phyloP scores from a whole-genome alignment of 2,329 filamentous ascomycete species.

The Macrophomina phaseolina region DNA sequence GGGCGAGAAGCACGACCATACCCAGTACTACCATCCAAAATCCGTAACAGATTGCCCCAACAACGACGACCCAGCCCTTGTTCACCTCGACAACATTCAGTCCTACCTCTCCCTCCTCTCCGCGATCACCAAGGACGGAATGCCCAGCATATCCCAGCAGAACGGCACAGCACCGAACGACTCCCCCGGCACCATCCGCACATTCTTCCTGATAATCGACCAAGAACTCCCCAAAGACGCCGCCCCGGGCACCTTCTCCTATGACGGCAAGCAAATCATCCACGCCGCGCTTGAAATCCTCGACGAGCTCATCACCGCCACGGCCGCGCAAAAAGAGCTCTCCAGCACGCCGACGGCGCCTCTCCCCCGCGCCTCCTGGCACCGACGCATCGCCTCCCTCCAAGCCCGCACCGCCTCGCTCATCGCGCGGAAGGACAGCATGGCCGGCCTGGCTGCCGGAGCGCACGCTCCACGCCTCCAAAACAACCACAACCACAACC shows the following conservation, averaged over 20 bases:
- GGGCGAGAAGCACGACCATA: background rate
- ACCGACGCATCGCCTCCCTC: background rate
- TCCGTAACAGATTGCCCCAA: background rate
- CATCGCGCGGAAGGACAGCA: constrained; percentile 9
- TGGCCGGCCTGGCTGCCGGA: constrained; percentile 4
- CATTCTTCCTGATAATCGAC: constrained; percentile 6
- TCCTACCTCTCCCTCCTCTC: background rate
- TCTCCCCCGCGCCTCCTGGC: background rate
- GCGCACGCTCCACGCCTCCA: constrained; percentile 6
- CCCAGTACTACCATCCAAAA: background rate
- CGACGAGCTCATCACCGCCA: background rate
- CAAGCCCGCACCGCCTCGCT: background rate
- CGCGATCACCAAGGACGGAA: background rate
- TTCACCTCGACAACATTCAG: constrained; percentile 5
- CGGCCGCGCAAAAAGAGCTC: background rate
- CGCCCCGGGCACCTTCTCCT: background rate
- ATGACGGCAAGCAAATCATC: constrained; percentile 4
- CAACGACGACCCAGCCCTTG: constrained; percentile 7
- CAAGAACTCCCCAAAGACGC: background rate
- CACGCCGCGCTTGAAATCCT: constrained; percentile 2
- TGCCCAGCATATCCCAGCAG: background rate
- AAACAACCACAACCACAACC: background rate
- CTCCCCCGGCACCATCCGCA: constrained; percentile 2
- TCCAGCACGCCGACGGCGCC: background rate
- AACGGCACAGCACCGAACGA: background rate